phyloP scores from a whole-genome alignment of 768 basidiomycete genomes.

The Daedaleopsis nitida region DNA sequence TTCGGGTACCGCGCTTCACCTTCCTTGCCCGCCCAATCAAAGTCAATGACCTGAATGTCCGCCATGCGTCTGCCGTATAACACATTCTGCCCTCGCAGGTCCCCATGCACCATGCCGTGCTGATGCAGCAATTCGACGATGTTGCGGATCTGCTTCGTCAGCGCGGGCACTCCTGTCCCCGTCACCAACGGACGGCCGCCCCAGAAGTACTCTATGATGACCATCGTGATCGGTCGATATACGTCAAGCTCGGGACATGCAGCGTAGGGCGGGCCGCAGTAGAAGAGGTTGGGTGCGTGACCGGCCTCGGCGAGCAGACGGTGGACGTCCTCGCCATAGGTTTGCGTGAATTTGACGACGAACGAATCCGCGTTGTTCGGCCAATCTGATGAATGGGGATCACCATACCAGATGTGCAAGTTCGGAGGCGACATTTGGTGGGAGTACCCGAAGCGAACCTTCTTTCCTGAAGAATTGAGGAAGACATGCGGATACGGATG shows the following conservation, averaged over 20 bases:
- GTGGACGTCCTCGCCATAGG: constrained; percentile 38
- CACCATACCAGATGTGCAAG: neutral
- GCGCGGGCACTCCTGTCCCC: neutral
- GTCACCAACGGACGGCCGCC: neutral
- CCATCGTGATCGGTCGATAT: constrained; percentile 31
- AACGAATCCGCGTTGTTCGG: constrained; percentile 8
- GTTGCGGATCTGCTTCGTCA: constrained; percentile 23
- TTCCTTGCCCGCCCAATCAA: constrained; percentile 39
- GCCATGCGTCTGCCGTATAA: constrained; percentile 16
- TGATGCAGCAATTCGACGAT: constrained; percentile 30
- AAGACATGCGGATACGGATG: neutral
- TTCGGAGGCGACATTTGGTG: neutral
- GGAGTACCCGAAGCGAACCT: neutral
- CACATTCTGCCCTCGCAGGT: constrained; percentile 38
- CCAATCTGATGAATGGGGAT: neutral
- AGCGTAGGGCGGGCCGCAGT: constrained; percentile 29
- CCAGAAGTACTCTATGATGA: constrained; percentile 44
- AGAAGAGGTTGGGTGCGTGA: constrained; percentile 34
- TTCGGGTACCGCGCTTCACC: constrained; percentile 24
- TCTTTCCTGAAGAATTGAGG: neutral
- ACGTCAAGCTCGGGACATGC: neutral
- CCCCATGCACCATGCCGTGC: constrained; percentile 38
- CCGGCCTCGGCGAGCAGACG: constrained; percentile 29
- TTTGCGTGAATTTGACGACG: constrained; percentile 41
- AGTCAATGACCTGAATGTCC: constrained; percentile 37